These are phyloP conservation scores for Trichoderma sp. DNA, from an alignment of 2,329 filamentous ascomycete species.

Conservation along the genomic window DNA sequence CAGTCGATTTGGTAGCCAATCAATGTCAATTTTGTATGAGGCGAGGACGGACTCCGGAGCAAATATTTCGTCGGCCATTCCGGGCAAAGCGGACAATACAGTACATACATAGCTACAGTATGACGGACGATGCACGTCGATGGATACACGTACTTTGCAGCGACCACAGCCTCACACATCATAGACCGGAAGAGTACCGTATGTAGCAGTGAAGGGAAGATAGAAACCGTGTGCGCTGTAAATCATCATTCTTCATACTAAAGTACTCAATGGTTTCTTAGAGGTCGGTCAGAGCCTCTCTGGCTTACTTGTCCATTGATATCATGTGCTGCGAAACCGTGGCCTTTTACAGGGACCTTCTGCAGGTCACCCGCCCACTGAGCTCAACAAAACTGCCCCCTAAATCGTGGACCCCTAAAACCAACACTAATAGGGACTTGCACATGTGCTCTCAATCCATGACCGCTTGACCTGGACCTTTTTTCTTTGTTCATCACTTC, in stretches of 20 bases:
- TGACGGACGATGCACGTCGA: not conserved
- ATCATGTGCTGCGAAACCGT: not conserved
- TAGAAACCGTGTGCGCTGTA: not conserved
- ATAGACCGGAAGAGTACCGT: not conserved
- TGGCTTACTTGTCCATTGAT: not conserved
- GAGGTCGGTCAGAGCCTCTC: not conserved
- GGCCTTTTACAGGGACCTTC: not conserved
- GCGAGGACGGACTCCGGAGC: not conserved
- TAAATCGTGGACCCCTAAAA: not conserved
- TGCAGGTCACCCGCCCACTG: conserved; percentile 6
- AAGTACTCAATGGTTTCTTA: too few species aligned
- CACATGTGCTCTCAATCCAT: conserved; percentile 2
- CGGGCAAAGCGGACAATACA: not conserved
- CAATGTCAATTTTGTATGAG: not conserved
- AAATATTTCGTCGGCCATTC: not conserved
- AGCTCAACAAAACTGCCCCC: conserved; percentile 13
- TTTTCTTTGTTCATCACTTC: not conserved
- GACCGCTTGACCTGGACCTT: not conserved
- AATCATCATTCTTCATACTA: not conserved
- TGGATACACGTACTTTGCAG: not conserved
- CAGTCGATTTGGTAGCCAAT: not conserved
- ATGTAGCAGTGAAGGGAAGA: not conserved
- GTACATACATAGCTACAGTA: not conserved
- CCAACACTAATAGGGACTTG: not conserved
- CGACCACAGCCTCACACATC: not conserved